Percentiles rank a stretch among this genome's conserved stretches.
Evolutionary conservation across 2,329 filamentous ascomycete species (phyloP).

Genomic region (Paradendryphiella salina): DNA sequence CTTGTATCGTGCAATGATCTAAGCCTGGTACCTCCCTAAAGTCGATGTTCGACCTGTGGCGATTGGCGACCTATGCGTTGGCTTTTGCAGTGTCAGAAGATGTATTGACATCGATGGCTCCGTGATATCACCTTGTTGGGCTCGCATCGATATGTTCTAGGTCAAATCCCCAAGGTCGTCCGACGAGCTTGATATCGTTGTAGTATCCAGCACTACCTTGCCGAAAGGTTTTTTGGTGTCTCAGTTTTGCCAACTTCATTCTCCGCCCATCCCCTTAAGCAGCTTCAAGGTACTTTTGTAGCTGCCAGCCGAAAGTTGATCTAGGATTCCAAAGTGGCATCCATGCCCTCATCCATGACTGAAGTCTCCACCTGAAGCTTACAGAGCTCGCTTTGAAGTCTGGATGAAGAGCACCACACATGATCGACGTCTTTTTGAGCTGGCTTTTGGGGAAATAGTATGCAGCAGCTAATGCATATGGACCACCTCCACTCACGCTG

Average conservation of each 20-base stretch:
- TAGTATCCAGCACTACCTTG: neutral
- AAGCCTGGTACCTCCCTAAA: neutral
- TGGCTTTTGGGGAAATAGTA: neutral
- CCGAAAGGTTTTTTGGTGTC: neutral
- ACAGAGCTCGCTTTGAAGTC: neutral
- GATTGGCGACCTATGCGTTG: neutral
- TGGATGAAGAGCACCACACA: constrained; percentile 1
- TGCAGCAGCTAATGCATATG: neutral
- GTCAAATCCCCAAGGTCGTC: neutral
- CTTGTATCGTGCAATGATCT: neutral
- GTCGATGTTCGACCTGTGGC: neutral
- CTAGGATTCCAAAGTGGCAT: neutral
- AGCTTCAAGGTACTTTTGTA: neutral
- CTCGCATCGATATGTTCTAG: neutral
- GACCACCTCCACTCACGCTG: neutral
- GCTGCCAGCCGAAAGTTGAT: neutral
- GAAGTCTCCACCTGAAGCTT: neutral
- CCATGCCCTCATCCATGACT: neutral
- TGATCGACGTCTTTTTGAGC: neutral
- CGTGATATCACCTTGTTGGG: constrained; percentile 1
- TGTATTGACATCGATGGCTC: neutral
- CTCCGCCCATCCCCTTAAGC: neutral
- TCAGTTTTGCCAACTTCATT: neutral
- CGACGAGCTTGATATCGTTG: neutral
- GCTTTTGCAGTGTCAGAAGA: neutral